phyloP scores from a whole-genome alignment of 2,329 filamentous ascomycete species.

The Fonsecaea pedrosoi region DNA sequence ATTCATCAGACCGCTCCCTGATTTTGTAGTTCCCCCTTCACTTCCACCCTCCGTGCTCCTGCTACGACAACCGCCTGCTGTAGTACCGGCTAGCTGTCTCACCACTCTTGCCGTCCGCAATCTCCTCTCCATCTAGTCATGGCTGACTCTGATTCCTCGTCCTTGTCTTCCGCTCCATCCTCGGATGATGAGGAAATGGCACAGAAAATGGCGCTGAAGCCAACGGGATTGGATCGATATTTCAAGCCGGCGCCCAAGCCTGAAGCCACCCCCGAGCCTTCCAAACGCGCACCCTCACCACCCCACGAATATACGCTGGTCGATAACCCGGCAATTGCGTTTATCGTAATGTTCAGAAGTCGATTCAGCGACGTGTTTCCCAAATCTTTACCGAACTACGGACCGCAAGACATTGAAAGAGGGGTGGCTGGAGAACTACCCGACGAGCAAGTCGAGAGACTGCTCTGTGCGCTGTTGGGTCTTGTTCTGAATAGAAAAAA shows the following conservation, averaged over 20 bases:
- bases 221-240: slow-evolving; percentile 55
- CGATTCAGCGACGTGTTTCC: slow-evolving; percentile 91
- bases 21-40: slow-evolving; percentile 6
- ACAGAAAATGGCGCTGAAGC: slow-evolving; percentile 48
- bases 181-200: slow-evolving; percentile 63
- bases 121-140: slow-evolving; percentile 42
- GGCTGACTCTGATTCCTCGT: slow-evolving; percentile 64
- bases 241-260: slow-evolving; percentile 52
- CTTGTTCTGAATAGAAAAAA: slow-evolving; percentile 96
- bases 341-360: slow-evolving; percentile 97
- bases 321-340: slow-evolving; percentile 93
- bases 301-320: slow-evolving; percentile 88
- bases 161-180: slow-evolving; percentile 64
- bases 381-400: slow-evolving; percentile 84
- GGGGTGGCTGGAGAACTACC: slow-evolving; percentile 80
- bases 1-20: slow-evolving; percentile 20
- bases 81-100: background rate
- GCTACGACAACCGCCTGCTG: slow-evolving; percentile 5
- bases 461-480: slow-evolving; percentile 86
- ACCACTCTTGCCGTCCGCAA: background rate
- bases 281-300: slow-evolving; percentile 84
- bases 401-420: slow-evolving; percentile 91
- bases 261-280: slow-evolving; percentile 65
- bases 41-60: slow-evolving; percentile 9
- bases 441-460: slow-evolving; percentile 82